Percentiles rank a stretch among this genome's conserved stretches.
Evolutionary conservation across 2,329 filamentous ascomycete species (phyloP).

Genomic region (Sarocladium kiliense): DNA sequence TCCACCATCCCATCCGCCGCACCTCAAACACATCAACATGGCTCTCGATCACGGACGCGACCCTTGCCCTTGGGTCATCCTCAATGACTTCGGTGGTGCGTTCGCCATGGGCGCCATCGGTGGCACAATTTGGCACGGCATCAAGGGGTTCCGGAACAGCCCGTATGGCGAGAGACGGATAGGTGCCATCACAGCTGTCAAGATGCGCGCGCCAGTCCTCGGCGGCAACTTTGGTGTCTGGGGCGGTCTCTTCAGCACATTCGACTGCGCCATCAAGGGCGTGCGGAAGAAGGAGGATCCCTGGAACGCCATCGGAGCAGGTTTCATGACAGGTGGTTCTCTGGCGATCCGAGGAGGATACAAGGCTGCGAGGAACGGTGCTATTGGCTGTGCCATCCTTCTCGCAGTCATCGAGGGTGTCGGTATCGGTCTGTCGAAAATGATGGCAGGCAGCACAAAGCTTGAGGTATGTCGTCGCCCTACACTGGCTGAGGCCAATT

Average conservation of each 20-base stretch:
- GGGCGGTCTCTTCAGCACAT: conserved; percentile 93
- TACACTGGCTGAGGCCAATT: not conserved
- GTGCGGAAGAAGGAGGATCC: conserved; percentile 94
- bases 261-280: conserved; percentile 95
- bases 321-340: conserved; percentile 92
- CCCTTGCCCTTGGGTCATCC: conserved; percentile 92
- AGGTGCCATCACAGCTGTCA: conserved; percentile 94
- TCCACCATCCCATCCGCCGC: not conserved
- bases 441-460: conserved; percentile 86
- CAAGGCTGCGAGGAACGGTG: conserved; percentile 88
- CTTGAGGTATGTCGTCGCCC: conserved; percentile 62
- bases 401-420: conserved; percentile 96
- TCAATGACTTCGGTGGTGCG: conserved; percentile 96
- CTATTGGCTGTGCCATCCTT: conserved; percentile 91
- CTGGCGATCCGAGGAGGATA: conserved; percentile 88
- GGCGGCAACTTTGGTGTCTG: conserved; percentile 98
- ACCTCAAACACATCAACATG: conserved; percentile 2
- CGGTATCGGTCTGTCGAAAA: conserved; percentile 89
- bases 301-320: conserved; percentile 95
- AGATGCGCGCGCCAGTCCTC: conserved; percentile 91
- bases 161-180: conserved; percentile 92
- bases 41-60: conserved; percentile 88
- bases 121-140: conserved; percentile 89
- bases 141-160: conserved; percentile 89
- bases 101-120: conserved; percentile 88